Evolutionary conservation across 2,329 filamentous ascomycete species (phyloP).

Genomic region (Pezicula rhizophila): DNA sequence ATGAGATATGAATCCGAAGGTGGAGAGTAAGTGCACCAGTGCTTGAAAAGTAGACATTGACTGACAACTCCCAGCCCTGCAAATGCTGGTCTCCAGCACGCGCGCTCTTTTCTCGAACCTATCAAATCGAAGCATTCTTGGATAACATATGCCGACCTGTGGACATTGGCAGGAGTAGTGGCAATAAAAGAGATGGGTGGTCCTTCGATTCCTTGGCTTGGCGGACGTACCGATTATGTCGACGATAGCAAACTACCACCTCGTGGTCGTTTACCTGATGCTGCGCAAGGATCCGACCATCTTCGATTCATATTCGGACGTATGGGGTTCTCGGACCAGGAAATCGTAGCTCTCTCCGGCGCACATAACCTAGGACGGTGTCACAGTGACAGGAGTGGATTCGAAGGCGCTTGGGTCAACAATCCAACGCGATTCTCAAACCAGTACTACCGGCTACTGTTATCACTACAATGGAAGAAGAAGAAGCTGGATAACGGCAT

Average conservation of each 20-base stretch:
- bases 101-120: slow-evolving; percentile 57
- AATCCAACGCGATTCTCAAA: slow-evolving; percentile 54
- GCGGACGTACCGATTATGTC: slow-evolving; percentile 56
- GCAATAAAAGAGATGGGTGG: slow-evolving; percentile 56
- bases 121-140: slow-evolving; percentile 52
- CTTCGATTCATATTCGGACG: slow-evolving; percentile 50
- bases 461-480: slow-evolving; percentile 46
- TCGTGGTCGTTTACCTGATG: slow-evolving; percentile 50
- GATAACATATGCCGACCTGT: slow-evolving; percentile 62
- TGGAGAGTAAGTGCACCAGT: slow-evolving; percentile 35
- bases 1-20: slow-evolving; percentile 62
- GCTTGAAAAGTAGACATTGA: too few species aligned
- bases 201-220: slow-evolving; percentile 48
- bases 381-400: slow-evolving; percentile 49
- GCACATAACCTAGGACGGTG: slow-evolving; percentile 52
- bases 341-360: slow-evolving; percentile 50
- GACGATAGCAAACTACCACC: slow-evolving; percentile 54
- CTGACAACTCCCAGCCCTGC: slow-evolving; percentile 34
- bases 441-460: slow-evolving; percentile 49
- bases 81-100: slow-evolving; percentile 59
- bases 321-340: slow-evolving; percentile 55
- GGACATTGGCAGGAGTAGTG: slow-evolving; percentile 55
- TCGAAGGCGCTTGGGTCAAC: slow-evolving; percentile 53
- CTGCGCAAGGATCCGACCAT: slow-evolving; percentile 46
- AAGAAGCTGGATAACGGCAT: slow-evolving; percentile 46